phyloP scores from a whole-genome alignment of 2,329 filamentous ascomycete species.

The Helicocarpus griseus region DNA sequence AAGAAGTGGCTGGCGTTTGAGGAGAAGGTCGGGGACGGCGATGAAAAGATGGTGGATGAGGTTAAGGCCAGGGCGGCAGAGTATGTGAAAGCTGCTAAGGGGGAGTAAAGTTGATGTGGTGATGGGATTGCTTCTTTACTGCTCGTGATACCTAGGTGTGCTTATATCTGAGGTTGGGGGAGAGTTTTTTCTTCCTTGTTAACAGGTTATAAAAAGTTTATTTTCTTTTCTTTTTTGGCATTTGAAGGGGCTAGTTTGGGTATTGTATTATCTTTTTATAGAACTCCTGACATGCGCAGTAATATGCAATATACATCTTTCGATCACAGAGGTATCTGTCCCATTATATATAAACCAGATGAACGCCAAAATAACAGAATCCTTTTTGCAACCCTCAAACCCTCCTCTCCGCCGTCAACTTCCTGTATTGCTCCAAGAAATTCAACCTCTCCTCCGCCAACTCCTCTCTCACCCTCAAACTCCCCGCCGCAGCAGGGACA shows the following conservation, averaged over 20 bases:
- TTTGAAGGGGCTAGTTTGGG: neutral
- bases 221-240: neutral
- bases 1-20: slow-evolving; percentile 89
- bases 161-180: neutral
- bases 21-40: slow-evolving; percentile 52
- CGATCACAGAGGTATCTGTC: neutral
- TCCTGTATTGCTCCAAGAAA: slow-evolving; percentile 65
- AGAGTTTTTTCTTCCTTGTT: too few relatives aligned
- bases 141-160: neutral
- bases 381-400: too few relatives aligned
- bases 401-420: slow-evolving; percentile 53
- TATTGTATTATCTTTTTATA: neutral
- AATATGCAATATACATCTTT: neutral
- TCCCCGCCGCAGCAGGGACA: slow-evolving; percentile 60
- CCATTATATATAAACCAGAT: too few relatives aligned
- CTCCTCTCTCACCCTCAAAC: slow-evolving; percentile 63
- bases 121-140: neutral
- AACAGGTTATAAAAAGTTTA: neutral
- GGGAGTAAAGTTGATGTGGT: slow-evolving; percentile 8
- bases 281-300: too few relatives aligned
- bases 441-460: slow-evolving; percentile 57
- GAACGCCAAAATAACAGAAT: too few relatives aligned
- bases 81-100: slow-evolving; percentile 48
- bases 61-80: slow-evolving; percentile 62
- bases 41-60: slow-evolving; percentile 58